Conservation (phyloP, 2,329 filamentous ascomycete genomes). For the Botrytis porri region DNA sequence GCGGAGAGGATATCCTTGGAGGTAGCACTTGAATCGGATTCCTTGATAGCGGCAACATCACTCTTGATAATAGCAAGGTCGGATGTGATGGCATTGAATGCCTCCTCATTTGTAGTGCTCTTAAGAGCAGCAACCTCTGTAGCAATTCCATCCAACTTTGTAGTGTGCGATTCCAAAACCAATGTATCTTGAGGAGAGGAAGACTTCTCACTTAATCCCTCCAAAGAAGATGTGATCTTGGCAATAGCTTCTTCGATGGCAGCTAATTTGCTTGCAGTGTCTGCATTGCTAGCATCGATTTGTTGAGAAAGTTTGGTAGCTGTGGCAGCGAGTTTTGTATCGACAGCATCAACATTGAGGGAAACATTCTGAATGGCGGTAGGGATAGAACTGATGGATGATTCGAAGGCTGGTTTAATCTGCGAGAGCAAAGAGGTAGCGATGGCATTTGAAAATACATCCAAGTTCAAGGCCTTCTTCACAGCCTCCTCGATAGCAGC, state of each 20-base stretch:
- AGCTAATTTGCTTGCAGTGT: constrained; percentile 30
- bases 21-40: constrained; percentile 25
- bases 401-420: constrained; percentile 34
- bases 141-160: constrained; percentile 31
- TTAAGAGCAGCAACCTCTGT: constrained; percentile 31
- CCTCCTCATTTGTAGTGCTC: constrained; percentile 24
- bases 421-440: constrained; percentile 33
- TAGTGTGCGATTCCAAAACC: constrained; percentile 27
- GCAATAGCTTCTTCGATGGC: constrained; percentile 33
- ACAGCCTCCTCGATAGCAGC: constrained; percentile 32
- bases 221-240: constrained; percentile 31
- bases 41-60: constrained; percentile 26
- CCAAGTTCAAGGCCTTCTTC: constrained; percentile 29
- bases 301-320: constrained; percentile 30
- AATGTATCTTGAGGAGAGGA: constrained; percentile 31
- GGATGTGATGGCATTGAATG: constrained; percentile 29
- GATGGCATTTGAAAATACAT: constrained; percentile 34
- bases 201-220: constrained; percentile 32
- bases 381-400: constrained; percentile 26
- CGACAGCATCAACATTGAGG: constrained; percentile 28
- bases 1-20: constrained; percentile 27
- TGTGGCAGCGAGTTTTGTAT: constrained; percentile 30
- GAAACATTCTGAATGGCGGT: constrained; percentile 20
- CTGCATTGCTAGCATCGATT: constrained; percentile 28
- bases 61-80: constrained; percentile 33